Percentiles rank a stretch among this genome's conserved stretches.
Evolutionary conservation across 305 asterid species (phyloP).

Genomic region (Fraxinus xanthoxyloides): DNA sequence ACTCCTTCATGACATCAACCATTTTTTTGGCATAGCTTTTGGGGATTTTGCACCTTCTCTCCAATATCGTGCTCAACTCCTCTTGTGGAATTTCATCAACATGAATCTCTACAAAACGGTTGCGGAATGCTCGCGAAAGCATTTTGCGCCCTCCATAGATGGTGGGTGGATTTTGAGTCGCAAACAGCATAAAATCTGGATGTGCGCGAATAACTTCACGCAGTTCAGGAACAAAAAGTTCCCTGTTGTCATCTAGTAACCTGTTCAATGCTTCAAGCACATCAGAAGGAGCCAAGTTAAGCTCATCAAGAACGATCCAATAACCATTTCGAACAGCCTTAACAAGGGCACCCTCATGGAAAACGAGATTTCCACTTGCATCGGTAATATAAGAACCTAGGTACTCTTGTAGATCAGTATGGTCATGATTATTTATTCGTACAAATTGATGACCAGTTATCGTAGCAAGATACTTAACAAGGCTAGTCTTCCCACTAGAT

Average conservation of each 20-base stretch:
- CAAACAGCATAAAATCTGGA: constrained; percentile 90
- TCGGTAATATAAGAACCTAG: constrained; percentile 93
- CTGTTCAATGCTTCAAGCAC: constrained; percentile 95
- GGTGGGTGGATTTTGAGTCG: constrained; percentile 98
- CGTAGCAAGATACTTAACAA: constrained; percentile 82
- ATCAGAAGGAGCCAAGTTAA: constrained; percentile 99
- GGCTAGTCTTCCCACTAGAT: constrained; percentile 99
- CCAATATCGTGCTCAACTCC: constrained; percentile 78
- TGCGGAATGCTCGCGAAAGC: constrained; percentile 97
- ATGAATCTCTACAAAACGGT: constrained; percentile 98
- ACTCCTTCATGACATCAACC: constrained; percentile 90
- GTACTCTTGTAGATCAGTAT: constrained; percentile 98
- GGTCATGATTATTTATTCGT: constrained; percentile 93
- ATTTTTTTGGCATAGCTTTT: constrained; percentile 71
- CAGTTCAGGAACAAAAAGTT: constrained; percentile 90
- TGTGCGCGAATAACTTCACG: constrained; percentile 79
- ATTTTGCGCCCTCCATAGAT: constrained; percentile 94
- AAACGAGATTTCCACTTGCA: constrained; percentile 81
- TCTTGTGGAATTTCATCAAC: constrained; percentile 95
- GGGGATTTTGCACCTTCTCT: constrained; percentile 64
- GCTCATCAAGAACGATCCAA: constrained; percentile 98
- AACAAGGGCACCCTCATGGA: constrained; percentile 92
- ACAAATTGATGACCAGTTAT: constrained; percentile 84
- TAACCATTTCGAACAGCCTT: constrained; percentile 90
- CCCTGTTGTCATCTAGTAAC: constrained; percentile 94